phyloP scores from a whole-genome alignment of 306 rosid genomes.

The Coriaria nepalensis region DNA sequence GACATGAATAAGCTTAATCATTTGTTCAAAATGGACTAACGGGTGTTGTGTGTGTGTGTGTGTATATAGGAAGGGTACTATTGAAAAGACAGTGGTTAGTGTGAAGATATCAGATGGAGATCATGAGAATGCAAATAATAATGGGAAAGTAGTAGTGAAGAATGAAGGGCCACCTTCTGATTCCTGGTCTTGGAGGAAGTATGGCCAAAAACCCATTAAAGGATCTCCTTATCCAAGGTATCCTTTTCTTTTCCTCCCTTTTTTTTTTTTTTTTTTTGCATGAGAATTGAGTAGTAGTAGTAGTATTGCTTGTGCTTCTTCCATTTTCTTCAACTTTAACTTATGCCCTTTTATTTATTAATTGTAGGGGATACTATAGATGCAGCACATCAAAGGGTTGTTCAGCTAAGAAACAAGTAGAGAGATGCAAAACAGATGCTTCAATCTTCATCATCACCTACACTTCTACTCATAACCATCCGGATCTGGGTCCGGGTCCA shows the following conservation, averaged over 20 bases:
- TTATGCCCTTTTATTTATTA: background rate
- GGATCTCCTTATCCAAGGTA: slow-evolving; percentile 97
- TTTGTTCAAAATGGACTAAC: background rate
- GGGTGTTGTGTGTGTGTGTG: background rate
- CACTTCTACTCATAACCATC: slow-evolving; percentile 70
- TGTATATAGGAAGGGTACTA: slow-evolving; percentile 46
- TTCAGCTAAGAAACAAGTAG: slow-evolving; percentile 90
- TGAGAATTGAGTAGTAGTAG: too few species aligned
- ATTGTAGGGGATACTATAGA: slow-evolving; percentile 65
- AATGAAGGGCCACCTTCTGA: slow-evolving; percentile 87
- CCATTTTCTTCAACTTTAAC: too few species aligned
- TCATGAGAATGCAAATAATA: slow-evolving; percentile 25
- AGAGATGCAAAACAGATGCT: slow-evolving; percentile 77
- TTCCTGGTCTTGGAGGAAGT: slow-evolving; percentile 96
- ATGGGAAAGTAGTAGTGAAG: slow-evolving; percentile 39
- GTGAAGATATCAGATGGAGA: slow-evolving; percentile 44
- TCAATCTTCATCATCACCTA: slow-evolving; percentile 77
- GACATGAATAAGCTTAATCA: background rate
- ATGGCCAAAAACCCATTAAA: slow-evolving; percentile 91
- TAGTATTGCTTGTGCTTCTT: too few species aligned
- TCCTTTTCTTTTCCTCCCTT: background rate
- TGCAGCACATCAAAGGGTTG: slow-evolving; percentile 90
- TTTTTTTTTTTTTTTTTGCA: background rate
- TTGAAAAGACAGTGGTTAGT: slow-evolving; percentile 54
- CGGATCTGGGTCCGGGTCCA: slow-evolving; percentile 17